Percentiles rank a stretch among this genome's conserved stretches.
Evolutionary conservation across 352 stramenopile genomes (phyloP).

Genomic region (Bremia lactucae): DNA sequence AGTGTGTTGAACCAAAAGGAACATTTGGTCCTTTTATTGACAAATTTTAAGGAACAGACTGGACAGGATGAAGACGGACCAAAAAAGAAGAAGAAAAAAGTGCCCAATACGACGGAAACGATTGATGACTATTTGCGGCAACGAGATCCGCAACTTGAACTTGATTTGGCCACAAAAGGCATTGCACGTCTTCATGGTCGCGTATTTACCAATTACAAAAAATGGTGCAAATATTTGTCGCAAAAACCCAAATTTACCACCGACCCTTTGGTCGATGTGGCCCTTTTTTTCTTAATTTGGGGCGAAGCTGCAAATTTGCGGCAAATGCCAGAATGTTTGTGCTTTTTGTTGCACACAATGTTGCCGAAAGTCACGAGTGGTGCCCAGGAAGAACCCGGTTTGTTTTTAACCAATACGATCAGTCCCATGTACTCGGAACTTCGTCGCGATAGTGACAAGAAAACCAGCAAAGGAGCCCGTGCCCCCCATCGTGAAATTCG

Average conservation of each 20-base stretch:
- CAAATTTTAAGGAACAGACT: constrained; percentile 69
- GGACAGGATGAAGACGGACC: constrained; percentile 32
- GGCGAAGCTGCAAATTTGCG: constrained; percentile 78
- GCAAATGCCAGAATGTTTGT: constrained; percentile 69
- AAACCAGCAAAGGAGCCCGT: constrained; percentile 62
- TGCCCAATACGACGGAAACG: constrained; percentile 21
- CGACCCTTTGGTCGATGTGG: constrained; percentile 64
- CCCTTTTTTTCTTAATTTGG: constrained; percentile 79
- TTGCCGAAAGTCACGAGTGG: constrained; percentile 40
- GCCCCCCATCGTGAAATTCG: constrained; percentile 62
- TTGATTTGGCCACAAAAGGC: constrained; percentile 54
- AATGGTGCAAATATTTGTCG: constrained; percentile 80
- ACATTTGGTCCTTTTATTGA: constrained; percentile 61
- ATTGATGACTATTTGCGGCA: constrained; percentile 31
- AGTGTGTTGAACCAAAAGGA: constrained; percentile 69
- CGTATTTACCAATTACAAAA: constrained; percentile 77
- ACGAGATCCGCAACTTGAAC: constrained; percentile 55
- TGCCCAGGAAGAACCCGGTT: constrained; percentile 42
- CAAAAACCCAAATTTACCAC: constrained; percentile 65
- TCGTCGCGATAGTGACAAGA: constrained; percentile 72
- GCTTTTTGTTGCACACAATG: constrained; percentile 72
- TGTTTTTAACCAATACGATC: constrained; percentile 57
- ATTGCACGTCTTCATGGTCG: constrained; percentile 53
- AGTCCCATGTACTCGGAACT: constrained; percentile 69
- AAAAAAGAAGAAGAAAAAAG: constrained; percentile 32